Evolutionary conservation across 108 stramenopile species (phyloP).

Genomic region (Nannochloropsis gaditana): DNA sequence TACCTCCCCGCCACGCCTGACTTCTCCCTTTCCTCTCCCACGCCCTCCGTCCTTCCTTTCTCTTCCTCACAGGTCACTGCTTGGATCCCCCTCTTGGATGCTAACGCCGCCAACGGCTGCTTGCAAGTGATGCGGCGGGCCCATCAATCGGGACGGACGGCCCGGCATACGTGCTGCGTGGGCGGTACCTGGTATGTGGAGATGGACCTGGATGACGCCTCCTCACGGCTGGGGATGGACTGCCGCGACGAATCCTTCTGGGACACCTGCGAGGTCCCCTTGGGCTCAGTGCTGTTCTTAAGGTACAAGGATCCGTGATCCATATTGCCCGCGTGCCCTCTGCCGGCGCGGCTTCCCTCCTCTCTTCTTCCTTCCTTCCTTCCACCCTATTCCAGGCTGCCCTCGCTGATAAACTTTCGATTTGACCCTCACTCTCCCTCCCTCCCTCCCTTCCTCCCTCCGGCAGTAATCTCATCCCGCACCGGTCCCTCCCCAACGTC

Average conservation of each 20-base stretch:
- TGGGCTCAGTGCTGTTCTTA: not conserved
- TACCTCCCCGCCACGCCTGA: not conserved
- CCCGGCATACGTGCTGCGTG: slow-evolving; percentile 15
- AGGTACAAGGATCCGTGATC: not conserved
- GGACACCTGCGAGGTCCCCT: not conserved
- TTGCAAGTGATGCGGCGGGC: not conserved
- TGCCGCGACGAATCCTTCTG: not conserved
- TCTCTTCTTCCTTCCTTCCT: not conserved
- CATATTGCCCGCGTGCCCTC: not conserved
- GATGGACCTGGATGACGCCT: not conserved
- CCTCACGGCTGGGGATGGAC: not conserved
- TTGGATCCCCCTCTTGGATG: not conserved
- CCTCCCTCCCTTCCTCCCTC: slow-evolving; percentile 12
- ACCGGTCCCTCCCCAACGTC: not conserved
- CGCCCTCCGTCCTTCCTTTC: not conserved
- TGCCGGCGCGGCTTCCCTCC: not conserved
- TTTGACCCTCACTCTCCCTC: not conserved
- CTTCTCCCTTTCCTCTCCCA: not conserved
- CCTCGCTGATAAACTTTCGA: too few species aligned
- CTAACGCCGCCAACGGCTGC: not conserved
- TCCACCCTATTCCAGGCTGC: not conserved
- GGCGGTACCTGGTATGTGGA: not conserved
- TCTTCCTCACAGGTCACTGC: not conserved
- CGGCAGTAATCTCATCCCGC: not conserved
- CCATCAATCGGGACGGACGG: not conserved